Base-by-base conservation (phyloP, 805 yeast species). In the Candida arabinofermentans region DNA sequence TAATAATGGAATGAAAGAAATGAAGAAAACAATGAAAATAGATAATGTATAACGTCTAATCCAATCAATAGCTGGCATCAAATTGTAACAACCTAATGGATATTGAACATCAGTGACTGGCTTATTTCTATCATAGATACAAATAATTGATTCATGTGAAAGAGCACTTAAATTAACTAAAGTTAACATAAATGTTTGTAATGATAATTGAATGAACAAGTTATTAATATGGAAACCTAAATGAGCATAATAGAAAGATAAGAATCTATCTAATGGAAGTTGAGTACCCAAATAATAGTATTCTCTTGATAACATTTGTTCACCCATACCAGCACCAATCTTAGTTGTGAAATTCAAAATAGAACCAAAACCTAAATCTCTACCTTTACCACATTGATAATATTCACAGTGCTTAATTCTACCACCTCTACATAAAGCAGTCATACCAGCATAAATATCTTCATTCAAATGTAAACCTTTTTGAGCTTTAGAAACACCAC, bases 261-360 rank as follows among this genome's bases (percentile, higher is more conserved):
- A 72, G 72, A 85, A 82, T 65, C 91, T 75, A 61, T 85, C 91
- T 55, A 85, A 65, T 34, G 91, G 93, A 48, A 85, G 68, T 58
- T 81, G 89, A 29, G 91, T 81, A 57, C 91, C 88, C 63, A 85
- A 64, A 64, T 84, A 83, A 65, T 81, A 85, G 62, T 85, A 85
- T 62, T 85, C 95, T 67, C 95, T 75, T 22, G 90, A 83, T 46
- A 85, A 69, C 81, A 85, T 82, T 64, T 85, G 95, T 66, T 85
- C 95, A 64, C 93, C 93, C 95, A 85, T 85, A 67, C 95, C 95
- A 52, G 93, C 90, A 66, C 95, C 95, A 74, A 85, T 84, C 67
- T 85, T 85, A 32, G 90, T 84, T 18, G 89, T 84, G 74, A 85
- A 85, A 66, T 85, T 85, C 72, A 84, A 72, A 67, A 85, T 84